Evolutionary conservation across 2,329 filamentous ascomycete species (phyloP), one percentile per base, ranked within the genome.

Genomic region (Arthrinium puccinioides): DNA sequence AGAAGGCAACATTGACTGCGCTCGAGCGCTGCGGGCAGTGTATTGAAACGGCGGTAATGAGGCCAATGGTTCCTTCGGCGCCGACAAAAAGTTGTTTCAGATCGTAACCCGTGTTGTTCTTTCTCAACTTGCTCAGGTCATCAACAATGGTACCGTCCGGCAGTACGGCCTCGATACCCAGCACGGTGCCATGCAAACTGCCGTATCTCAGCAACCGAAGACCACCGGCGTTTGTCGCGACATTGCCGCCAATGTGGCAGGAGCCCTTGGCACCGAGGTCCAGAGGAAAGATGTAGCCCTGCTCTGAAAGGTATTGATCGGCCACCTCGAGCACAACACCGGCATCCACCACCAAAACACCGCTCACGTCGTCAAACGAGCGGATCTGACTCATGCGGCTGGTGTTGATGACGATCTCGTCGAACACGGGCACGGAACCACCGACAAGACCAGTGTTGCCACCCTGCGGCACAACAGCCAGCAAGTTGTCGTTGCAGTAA

Each of bases 71-170:
- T 18, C 92, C 92, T 62, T 98, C 92, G 21, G 82, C 86, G 31
- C 92, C 92, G 52, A 98, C 94, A 60, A 98, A 96, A 24, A 84
- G 57, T 52, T 80, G 76, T 49, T 70, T 66, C 45, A 79, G 59
- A 59, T 98, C 94, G 63, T 97, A 98, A 20, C 92, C 92, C 2
- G 92, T 98, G 67, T 98, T 98, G 72, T 98, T 97, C 72, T 98
- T 98, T 48, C 92, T 80, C 40, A 98, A 70, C 42, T 77, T 89
- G 49, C 79, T 84, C 21, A 98, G 78, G 51, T 96, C 88, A 51
- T 97, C 81, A 31, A 98, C 73, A 49, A 98, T 76, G 6, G 88
- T 96, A 37, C 92, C 92, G 56, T 98, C 87, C 1, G 92, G 87
- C 27, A 98, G 70, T 8, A 98, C 94, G 15, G 84, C 92, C 66